phyloP scores from a whole-genome alignment of 441 rosid species.

The Adansonia grandidieri region DNA sequence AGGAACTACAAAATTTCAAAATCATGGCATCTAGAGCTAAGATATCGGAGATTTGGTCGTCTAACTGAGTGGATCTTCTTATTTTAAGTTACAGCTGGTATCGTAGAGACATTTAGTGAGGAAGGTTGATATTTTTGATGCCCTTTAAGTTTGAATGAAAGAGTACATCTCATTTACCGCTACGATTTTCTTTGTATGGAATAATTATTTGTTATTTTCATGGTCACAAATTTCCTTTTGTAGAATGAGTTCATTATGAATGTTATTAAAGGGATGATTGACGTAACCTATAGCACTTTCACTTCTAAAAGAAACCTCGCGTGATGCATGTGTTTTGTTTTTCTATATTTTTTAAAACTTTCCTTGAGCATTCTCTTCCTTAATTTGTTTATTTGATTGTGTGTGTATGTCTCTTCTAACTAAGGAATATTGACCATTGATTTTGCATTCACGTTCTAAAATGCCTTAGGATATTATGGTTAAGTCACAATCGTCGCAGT shows the following conservation, averaged over 20 bases:
- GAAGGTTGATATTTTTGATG: background rate
- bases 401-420: background rate
- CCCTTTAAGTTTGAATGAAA: background rate
- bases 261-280: background rate
- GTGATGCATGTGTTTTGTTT: background rate
- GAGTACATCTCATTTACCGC: background rate
- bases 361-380: background rate
- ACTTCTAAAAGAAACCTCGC: background rate
- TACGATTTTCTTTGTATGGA: background rate
- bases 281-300: too few relatives aligned
- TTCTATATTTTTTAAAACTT: background rate
- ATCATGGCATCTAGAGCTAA: background rate
- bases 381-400: background rate
- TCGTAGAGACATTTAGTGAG: background rate
- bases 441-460: constrained; percentile 11
- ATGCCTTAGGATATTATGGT: background rate
- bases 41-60: background rate
- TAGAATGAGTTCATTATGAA: background rate
- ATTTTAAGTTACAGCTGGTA: background rate
- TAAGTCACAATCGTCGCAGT: background rate
- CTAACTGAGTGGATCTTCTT: background rate
- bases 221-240: background rate
- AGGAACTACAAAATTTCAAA: background rate
- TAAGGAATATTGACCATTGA: background rate
- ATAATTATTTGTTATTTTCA: background rate